Conservation (phyloP, 2,329 filamentous ascomycete species). For the Whalleya microplaca region DNA sequence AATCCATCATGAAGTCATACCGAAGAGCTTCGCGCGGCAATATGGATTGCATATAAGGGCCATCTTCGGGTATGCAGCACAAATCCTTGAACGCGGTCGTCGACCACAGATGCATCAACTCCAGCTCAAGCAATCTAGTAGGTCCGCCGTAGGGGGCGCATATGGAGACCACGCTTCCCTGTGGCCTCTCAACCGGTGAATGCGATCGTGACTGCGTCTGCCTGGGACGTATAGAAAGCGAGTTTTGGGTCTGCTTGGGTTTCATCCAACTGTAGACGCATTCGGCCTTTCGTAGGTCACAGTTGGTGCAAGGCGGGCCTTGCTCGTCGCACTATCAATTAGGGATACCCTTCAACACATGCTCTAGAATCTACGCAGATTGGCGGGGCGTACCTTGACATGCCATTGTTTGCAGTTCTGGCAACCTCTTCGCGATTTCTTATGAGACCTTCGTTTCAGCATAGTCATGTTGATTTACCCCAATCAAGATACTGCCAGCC, state of each 20-base stretch:
- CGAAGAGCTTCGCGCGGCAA: conserved; percentile 42
- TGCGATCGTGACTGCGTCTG: not conserved
- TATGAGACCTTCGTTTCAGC: conserved; percentile 39
- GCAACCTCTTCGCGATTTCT: conserved; percentile 40
- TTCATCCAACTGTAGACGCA: conserved; percentile 33
- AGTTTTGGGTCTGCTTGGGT: not conserved
- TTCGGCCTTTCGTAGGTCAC: conserved; percentile 32
- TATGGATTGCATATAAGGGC: conserved; percentile 38
- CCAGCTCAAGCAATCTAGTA: conserved; percentile 44
- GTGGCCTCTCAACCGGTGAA: conserved; percentile 17
- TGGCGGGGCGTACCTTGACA: conserved; percentile 32
- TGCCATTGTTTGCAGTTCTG: conserved; percentile 41
- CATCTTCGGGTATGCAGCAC: conserved; percentile 43
- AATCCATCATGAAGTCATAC: conserved; percentile 45
- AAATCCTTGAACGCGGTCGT: conserved; percentile 47
- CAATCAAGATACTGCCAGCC: not conserved
- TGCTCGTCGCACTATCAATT: conserved; percentile 30
- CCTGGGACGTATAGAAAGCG: conserved; percentile 11
- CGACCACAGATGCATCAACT: conserved; percentile 56
- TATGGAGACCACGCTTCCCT: conserved; percentile 12
- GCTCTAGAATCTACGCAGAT: conserved; percentile 1
- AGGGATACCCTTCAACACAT: not conserved
- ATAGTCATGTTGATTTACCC: conserved; percentile 13
- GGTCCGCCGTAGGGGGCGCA: conserved; percentile 23
- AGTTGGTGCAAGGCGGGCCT: conserved; percentile 36